These are phyloP conservation scores for Talaromyces sp. DNA, from an alignment of 2,329 filamentous ascomycete genomes.

Conservation along the genomic window DNA sequence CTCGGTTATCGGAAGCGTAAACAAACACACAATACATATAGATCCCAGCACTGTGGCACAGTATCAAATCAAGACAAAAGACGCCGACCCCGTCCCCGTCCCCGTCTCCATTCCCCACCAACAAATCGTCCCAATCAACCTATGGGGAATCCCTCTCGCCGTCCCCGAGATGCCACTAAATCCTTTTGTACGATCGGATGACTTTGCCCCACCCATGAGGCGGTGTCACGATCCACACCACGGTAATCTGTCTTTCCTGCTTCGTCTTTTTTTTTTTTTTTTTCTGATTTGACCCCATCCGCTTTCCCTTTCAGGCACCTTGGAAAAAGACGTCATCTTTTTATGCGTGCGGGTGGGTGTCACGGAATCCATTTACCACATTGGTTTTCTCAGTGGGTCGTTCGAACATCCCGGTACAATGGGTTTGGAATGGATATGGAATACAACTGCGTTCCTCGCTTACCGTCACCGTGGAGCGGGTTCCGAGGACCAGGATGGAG, in stretches of 20 bases:
- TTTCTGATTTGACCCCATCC: neutral
- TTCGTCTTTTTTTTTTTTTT: neutral
- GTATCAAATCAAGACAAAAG: neutral
- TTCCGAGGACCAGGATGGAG: neutral
- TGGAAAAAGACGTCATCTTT: neutral
- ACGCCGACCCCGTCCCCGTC: neutral
- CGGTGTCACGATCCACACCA: slow-evolving; percentile 5
- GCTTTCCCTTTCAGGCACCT: neutral
- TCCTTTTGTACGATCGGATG: neutral
- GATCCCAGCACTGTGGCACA: neutral
- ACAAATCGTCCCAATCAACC: neutral
- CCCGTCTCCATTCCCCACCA: neutral
- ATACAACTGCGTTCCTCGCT: neutral
- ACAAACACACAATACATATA: no score
- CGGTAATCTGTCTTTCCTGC: no score
- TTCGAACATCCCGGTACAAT: neutral
- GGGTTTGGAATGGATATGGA: neutral
- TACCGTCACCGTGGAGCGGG: neutral
- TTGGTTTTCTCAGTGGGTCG: neutral
- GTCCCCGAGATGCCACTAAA: slow-evolving; percentile 4
- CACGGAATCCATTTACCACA: neutral
- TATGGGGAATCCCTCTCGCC: neutral
- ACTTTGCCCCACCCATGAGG: neutral
- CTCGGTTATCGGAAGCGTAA: neutral
- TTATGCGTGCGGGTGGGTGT: neutral